Evolutionary conservation across 352 stramenopile genomes (phyloP).

Genomic region (Discostella stelligera): DNA sequence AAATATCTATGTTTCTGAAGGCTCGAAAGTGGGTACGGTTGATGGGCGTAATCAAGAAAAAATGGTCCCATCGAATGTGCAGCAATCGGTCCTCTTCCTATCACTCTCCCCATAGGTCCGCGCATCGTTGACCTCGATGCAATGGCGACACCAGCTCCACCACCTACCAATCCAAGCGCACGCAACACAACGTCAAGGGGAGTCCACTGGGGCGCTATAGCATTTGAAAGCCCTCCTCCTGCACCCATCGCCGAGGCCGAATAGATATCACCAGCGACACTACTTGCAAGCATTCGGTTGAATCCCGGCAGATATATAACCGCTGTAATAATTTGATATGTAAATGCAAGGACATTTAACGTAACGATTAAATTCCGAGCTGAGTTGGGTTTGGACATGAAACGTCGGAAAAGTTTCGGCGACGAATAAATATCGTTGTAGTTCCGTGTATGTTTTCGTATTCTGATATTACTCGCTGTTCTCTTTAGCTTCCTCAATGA

Average conservation of each 20-base stretch:
- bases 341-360: constrained; percentile 56
- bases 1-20: constrained; percentile 71
- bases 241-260: constrained; percentile 17
- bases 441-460: constrained; percentile 4
- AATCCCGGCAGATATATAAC: constrained; percentile 49
- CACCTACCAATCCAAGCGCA: constrained; percentile 34
- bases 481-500: constrained; percentile 7
- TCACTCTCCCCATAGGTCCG: constrained; percentile 13
- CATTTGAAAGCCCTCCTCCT: constrained; percentile 14
- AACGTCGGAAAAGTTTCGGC: constrained; percentile 16
- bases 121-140: constrained; percentile 26
- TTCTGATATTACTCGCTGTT: not conserved
- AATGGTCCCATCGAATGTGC: constrained; percentile 61
- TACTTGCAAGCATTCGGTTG: constrained; percentile 53
- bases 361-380: constrained; percentile 39
- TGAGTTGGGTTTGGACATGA: constrained; percentile 29
- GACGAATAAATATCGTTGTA: constrained; percentile 17
- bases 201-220: constrained; percentile 38
- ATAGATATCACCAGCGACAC: constrained; percentile 34
- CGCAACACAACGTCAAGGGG: constrained; percentile 25
- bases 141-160: constrained; percentile 38
- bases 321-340: constrained; percentile 66
- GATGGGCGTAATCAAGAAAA: constrained; percentile 59
- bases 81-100: constrained; percentile 32
- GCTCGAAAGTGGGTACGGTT: constrained; percentile 43